A percentile compares a stretch with the other conserved stretches of the same genome.
phyloP scores from a whole-genome alignment of 345 rosid genomes.

The Firmiana major region DNA sequence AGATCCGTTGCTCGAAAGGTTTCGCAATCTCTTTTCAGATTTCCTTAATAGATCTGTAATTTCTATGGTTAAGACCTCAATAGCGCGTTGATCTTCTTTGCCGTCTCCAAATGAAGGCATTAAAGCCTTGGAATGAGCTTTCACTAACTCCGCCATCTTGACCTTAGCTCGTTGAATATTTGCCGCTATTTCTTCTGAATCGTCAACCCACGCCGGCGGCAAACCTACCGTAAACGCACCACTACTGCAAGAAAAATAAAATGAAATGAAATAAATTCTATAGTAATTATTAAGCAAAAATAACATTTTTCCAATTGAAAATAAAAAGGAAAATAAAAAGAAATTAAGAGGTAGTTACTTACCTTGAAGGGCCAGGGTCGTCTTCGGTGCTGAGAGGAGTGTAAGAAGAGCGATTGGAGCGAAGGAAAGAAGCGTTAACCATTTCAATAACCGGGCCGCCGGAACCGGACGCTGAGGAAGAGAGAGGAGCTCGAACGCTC shows the following conservation, averaged over 20 bases:
- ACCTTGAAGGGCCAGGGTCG: slow-evolving; percentile 51
- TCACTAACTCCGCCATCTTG: slow-evolving; percentile 69
- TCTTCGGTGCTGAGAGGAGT: slow-evolving; percentile 44
- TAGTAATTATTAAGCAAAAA: neutral
- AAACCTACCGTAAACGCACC: slow-evolving; percentile 71
- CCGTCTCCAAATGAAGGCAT: slow-evolving; percentile 95
- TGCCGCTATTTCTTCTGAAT: slow-evolving; percentile 70
- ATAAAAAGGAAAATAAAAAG: neutral
- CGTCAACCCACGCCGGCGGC: slow-evolving; percentile 90
- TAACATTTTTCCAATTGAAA: no score
- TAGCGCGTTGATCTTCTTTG: slow-evolving; percentile 63
- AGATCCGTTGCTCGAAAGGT: slow-evolving; percentile 52
- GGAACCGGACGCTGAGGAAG: slow-evolving; percentile 28
- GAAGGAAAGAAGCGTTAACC: slow-evolving; percentile 42
- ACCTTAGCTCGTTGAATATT: slow-evolving; percentile 61
- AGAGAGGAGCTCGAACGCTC: slow-evolving; percentile 42
- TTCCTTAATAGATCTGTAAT: slow-evolving; percentile 63
- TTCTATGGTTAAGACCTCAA: slow-evolving; percentile 71
- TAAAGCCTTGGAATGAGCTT: slow-evolving; percentile 79
- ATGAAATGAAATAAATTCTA: neutral
- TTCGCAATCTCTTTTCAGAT: slow-evolving; percentile 69
- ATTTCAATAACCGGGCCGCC: slow-evolving; percentile 49
- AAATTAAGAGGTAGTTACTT: neutral
- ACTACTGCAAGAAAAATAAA: slow-evolving; percentile 36
- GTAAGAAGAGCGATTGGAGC: slow-evolving; percentile 32